Evolutionary conservation across 805 yeast genomes (phyloP), one percentile per base, ranked within the genome.

Genomic region (Yarrowia divulgata): DNA sequence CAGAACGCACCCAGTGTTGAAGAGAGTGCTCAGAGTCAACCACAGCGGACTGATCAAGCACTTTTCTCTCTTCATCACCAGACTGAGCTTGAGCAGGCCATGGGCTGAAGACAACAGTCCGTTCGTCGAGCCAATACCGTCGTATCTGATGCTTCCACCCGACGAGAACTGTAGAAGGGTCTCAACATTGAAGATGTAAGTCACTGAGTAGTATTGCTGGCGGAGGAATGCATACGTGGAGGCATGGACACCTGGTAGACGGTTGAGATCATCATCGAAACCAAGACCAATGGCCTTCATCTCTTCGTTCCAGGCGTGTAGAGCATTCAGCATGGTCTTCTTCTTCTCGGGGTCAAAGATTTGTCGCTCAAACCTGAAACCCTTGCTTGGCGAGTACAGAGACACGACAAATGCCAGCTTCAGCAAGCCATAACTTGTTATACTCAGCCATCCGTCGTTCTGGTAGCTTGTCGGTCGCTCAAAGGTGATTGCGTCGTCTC

Each of bases 21-120:
- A 83, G 13, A 85, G 74, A 13, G 84, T 73, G 3, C 82, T 77
- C 57, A 87, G 74, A 37, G 78, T 81, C 58, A 81, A 71, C 81
- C 85, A 84, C 90, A 90, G 87, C 1, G 89, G 89, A n/a, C 48
- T 14, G 81, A 73, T 68, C 74, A 79, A 73, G 67, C 0, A 78
- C 77, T 6, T 77, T 76, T 70, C 67, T 19, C 50, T 13, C 75
- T 73, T 63, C 68, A 63, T 63, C 13, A 48, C 32, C 76, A 75
- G 35, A 82, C 48, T 48, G 39, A 71, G 68, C 76, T 74, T 52
- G 74, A 73, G 39, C 81, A 71, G 9, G 81, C 72, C 19, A 75
- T 76, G 10, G 81, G 71, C 3, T 79, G 75, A 19, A 79, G 77
- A 14, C 73, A 73, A 63, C 79, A 77, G 43, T 81, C 75, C 32